Percentiles rank a stretch among this genome's conserved stretches.
These are phyloP conservation scores for Pseudozyma sp. DNA, from an alignment of 1,284 basidiomycete genomes.

Conservation along the genomic window DNA sequence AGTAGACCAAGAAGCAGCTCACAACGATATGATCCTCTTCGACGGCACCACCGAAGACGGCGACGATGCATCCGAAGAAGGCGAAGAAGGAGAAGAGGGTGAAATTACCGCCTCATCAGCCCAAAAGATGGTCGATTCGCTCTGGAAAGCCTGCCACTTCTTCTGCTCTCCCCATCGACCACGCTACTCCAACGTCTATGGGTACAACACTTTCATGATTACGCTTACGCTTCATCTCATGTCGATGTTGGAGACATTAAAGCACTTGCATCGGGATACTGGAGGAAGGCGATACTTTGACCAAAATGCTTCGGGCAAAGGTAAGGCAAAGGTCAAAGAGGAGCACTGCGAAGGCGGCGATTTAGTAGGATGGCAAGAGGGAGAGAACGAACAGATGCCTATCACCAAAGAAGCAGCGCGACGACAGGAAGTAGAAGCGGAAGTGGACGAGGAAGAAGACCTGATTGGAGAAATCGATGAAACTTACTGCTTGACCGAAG, in stretches of 20 bases:
- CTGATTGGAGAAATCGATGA: background rate
- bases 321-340: background rate
- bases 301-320: too few species aligned
- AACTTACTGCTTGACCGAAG: slow-evolving; percentile 20
- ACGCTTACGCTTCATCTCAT: slow-evolving; percentile 24
- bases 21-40: background rate
- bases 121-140: slow-evolving; percentile 28
- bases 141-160: slow-evolving; percentile 32
- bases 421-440: background rate
- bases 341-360: background rate
- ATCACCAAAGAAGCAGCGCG: too few species aligned
- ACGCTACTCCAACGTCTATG: slow-evolving; percentile 31
- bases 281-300: too few species aligned
- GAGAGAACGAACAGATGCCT: background rate
- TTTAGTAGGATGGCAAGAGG: background rate
- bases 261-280: slow-evolving; percentile 17
- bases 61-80: slow-evolving; percentile 2
- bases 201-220: slow-evolving; percentile 47
- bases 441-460: slow-evolving; percentile 2
- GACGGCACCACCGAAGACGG: background rate
- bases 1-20: too few species aligned
- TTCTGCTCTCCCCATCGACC: slow-evolving; percentile 25
- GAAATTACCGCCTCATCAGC: slow-evolving; percentile 12
- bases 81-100: slow-evolving; percentile 18
- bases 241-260: slow-evolving; percentile 36